Evolutionary conservation across 352 stramenopile species (phyloP).

Genomic region (Globisporangium nagaii): DNA sequence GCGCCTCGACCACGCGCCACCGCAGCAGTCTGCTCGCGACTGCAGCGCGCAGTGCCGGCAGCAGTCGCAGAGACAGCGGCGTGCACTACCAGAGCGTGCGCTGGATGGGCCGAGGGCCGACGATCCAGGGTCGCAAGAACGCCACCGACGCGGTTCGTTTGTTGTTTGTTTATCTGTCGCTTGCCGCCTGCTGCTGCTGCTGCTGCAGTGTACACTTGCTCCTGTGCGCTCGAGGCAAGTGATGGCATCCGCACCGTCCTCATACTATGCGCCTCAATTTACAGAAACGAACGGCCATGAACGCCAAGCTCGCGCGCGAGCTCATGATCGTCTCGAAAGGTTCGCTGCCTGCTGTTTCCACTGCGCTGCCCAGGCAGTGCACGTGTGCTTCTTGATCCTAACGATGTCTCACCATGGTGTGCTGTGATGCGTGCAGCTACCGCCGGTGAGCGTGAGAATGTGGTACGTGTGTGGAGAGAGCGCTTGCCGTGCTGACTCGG

Average conservation of each 20-base stretch:
- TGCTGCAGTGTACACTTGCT: background rate
- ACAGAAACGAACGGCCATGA: conserved; percentile 74
- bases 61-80: background rate
- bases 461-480: conserved; percentile 51
- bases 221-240: too few relatives aligned
- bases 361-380: too few relatives aligned
- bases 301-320: conserved; percentile 69
- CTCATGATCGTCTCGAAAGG: conserved; percentile 73
- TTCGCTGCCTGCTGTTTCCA: conserved; percentile 11
- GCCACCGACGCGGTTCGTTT: conserved; percentile 57
- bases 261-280: background rate
- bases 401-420: too few relatives aligned
- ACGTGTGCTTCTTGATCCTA: too few relatives aligned
- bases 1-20: background rate
- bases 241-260: too few relatives aligned
- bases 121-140: conserved; percentile 81
- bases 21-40: too few relatives aligned
- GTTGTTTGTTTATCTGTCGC: background rate
- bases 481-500: background rate
- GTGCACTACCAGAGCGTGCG: conserved; percentile 43
- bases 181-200: background rate
- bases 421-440: conserved; percentile 24
- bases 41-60: background rate
- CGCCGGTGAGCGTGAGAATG: conserved; percentile 57
- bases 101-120: conserved; percentile 74